Base-by-base conservation (phyloP, 345 rosid species). In the Hypericum androsaemum region DNA sequence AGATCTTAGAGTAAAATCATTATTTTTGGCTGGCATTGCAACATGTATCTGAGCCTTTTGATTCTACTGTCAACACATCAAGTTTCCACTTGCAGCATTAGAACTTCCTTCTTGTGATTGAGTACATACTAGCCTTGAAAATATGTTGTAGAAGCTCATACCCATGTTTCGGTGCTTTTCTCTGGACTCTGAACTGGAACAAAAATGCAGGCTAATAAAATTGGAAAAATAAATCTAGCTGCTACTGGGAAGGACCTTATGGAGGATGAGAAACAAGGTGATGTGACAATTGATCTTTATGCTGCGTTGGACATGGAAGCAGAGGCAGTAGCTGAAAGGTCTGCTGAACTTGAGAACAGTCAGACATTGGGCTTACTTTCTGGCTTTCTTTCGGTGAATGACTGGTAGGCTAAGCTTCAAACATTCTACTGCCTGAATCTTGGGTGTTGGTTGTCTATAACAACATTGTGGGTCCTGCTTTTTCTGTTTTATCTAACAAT, bases 201-300 rank as follows among this genome's bases (percentile, higher is more conserved):
- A 40, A 45, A n/a, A 22, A 22, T 22, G 64, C 71, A 88, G 99
- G 99, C 99, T 62, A 83, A 86, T 70, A 94, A 86, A 75, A 88
- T 94, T 58, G 99, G 99, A 43, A 88, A 75, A 70, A 88, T 94
- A 76, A 94, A 94, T 70, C 90, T 94, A 51, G 99, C 99, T 71
- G 99, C 99, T 42, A 88, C 85, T 42, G 99, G 99, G 63, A 94
- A 86, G 77, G 99, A 94, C 77, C 90, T 94, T 62, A 88, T 92
- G 97, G 99, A 94, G 56, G 99, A 94, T 41, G 99, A 94, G 67
- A 94, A 94, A 58, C 99, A 74, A 75, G 99, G 85, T 71, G 97
- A 94, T 71, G 88, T 94, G 54, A 83, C 83, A 5, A 47, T 86
- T 60, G 99, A 94, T 77, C 87, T 88, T 56, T 94, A 74, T 75